phyloP scores from a whole-genome alignment of 2,329 filamentous ascomycete species.

The Paecilomyces variotii region DNA sequence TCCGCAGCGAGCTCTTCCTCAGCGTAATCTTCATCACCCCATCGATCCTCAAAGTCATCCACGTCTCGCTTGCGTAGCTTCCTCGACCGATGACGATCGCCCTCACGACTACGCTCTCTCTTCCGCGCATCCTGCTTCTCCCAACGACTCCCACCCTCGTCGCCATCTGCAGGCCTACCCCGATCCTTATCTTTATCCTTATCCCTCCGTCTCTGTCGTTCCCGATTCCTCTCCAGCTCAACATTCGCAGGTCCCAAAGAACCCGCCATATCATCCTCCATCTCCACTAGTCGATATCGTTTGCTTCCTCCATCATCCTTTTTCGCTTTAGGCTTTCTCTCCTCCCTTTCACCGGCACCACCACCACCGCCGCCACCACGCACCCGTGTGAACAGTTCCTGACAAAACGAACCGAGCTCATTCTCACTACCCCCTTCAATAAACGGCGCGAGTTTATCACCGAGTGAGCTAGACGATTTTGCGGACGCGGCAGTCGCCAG shows the following conservation, averaged over 20 bases:
- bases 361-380: constrained; percentile 18
- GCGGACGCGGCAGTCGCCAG: constrained; percentile 45
- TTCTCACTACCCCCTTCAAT: constrained; percentile 39
- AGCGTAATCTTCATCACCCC: constrained; percentile 64
- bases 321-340: constrained; percentile 12
- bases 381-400: constrained; percentile 35
- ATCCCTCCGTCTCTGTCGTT: constrained; percentile 14
- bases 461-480: constrained; percentile 40
- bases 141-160: constrained; percentile 11
- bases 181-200: constrained; percentile 16
- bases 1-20: constrained; percentile 35
- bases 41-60: constrained; percentile 64
- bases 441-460: constrained; percentile 46
- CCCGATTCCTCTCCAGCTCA: constrained; percentile 30
- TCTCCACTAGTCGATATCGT: constrained; percentile 47
- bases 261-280: constrained; percentile 39
- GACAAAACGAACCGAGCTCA: constrained; percentile 41
- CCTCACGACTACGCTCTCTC: constrained; percentile 28
- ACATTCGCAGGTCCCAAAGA: constrained; percentile 24
- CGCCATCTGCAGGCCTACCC: constrained; percentile 6
- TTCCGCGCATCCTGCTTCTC: constrained; percentile 32
- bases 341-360: constrained; percentile 4
- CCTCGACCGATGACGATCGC: constrained; percentile 40
- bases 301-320: constrained; percentile 33
- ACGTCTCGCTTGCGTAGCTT: constrained; percentile 44